phyloP scores from a whole-genome alignment of 139 green algal genomes.

The Chlamydomonas eustigma region DNA sequence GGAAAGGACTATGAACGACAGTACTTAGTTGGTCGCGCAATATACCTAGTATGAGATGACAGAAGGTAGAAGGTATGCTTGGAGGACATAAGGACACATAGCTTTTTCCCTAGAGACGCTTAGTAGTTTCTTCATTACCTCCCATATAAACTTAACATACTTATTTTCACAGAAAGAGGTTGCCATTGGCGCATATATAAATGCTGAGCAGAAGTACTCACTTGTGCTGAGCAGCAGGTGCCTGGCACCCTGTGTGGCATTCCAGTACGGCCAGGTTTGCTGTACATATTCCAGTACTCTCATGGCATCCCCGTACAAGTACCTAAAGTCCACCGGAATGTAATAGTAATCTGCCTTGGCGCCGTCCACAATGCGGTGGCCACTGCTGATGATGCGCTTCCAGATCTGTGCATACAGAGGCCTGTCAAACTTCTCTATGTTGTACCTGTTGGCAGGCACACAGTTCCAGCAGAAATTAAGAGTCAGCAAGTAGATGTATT shows the following conservation, averaged over 20 bases:
- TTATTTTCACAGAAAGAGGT: not conserved
- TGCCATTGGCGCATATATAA: not conserved
- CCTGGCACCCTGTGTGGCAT: slow-evolving; percentile 26
- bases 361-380: slow-evolving; percentile 27
- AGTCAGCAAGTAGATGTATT: no score
- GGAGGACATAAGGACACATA: no score
- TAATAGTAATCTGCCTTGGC: slow-evolving; percentile 39
- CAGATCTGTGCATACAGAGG: slow-evolving; percentile 39
- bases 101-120: no score
- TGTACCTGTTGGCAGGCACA: slow-evolving; percentile 32
- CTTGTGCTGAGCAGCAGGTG: slow-evolving; percentile 41
- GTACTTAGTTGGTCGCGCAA: no score
- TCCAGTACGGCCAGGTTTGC: slow-evolving; percentile 37
- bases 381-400: slow-evolving; percentile 35
- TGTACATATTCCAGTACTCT: slow-evolving; percentile 26
- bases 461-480: no score
- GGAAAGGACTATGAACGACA: no score
- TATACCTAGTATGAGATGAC: no score
- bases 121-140: no score
- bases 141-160: no score
- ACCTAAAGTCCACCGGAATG: slow-evolving; percentile 4
- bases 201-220: slow-evolving; percentile 14
- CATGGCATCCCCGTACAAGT: slow-evolving; percentile 22
- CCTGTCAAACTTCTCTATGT: slow-evolving; percentile 37
- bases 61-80: no score